A percentile compares a stretch with the other conserved stretches of the same genome.
phyloP scores from a whole-genome alignment of 177 flowering plant species.

The Vitis hybrid region DNA sequence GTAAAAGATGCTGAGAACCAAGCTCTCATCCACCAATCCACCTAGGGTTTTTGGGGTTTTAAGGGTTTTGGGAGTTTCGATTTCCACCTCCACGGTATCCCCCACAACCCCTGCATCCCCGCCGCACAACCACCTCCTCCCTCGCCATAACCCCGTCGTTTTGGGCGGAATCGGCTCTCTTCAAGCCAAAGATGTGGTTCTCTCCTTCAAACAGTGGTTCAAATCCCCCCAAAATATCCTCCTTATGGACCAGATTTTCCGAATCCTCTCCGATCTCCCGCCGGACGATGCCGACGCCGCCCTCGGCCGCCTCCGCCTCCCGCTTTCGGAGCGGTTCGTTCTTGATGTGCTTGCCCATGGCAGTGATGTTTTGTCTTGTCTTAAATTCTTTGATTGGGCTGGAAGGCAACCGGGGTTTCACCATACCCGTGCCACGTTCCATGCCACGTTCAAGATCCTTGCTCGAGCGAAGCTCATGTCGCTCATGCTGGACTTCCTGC shows the following conservation, averaged over 20 bases:
- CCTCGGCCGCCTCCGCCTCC: conserved; percentile 18
- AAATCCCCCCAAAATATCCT: conserved; percentile 17
- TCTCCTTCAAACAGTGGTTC: conserved; percentile 62
- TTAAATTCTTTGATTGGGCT: conserved; percentile 92
- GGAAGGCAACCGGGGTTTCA: conserved; percentile 63
- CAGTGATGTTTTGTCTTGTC: conserved; percentile 49
- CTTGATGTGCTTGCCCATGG: conserved; percentile 49
- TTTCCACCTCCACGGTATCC: too few relatives aligned
- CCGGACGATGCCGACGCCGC: conserved; percentile 10
- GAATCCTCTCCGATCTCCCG: conserved; percentile 23
- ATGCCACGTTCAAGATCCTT: conserved; percentile 67
- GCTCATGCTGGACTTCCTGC: conserved; percentile 55
- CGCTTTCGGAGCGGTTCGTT: conserved; percentile 48
- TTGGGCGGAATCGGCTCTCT: neutral
- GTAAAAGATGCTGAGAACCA: too few relatives aligned
- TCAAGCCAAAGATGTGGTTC: conserved; percentile 25
- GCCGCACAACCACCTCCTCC: neutral
- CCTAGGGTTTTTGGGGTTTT: too few relatives aligned
- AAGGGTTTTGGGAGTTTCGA: too few relatives aligned
- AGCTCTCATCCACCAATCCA: too few relatives aligned
- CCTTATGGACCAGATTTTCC: conserved; percentile 39
- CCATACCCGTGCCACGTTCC: conserved; percentile 66
- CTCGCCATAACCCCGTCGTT: neutral
- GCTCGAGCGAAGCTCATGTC: conserved; percentile 42
- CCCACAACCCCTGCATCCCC: too few relatives aligned